phyloP scores from a whole-genome alignment of 306 rosid species.

The Prosopis cineraria region DNA sequence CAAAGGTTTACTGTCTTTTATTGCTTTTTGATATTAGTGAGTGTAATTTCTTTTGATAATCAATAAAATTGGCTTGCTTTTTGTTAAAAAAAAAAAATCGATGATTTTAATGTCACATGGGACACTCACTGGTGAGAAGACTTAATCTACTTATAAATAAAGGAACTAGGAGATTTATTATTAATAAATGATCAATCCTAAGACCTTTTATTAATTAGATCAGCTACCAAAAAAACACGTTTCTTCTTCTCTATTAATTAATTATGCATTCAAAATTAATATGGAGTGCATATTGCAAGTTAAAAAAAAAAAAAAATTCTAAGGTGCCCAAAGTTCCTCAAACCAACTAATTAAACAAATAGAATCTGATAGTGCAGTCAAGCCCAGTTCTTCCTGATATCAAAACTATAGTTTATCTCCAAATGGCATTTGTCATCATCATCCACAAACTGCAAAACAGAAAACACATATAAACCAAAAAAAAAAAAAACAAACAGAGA shows the following conservation, averaged over 20 bases:
- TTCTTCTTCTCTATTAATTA: neutral
- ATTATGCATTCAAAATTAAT: neutral
- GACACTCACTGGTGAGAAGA: too few relatives aligned
- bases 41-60: too few relatives aligned
- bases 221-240: neutral
- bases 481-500: too few relatives aligned
- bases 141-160: too few relatives aligned
- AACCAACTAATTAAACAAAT: neutral
- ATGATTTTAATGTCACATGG: too few relatives aligned
- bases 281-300: neutral
- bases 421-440: constrained; percentile 64
- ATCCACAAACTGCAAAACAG: constrained; percentile 49
- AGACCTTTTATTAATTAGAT: neutral
- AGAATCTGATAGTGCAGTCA: neutral
- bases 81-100: too few relatives aligned
- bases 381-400: constrained; percentile 55
- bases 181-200: neutral
- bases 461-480: too few relatives aligned
- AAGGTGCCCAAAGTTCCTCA: neutral
- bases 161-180: too few relatives aligned
- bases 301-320: neutral
- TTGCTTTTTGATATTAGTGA: too few relatives aligned
- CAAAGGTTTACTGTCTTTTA: too few relatives aligned
- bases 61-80: too few relatives aligned
- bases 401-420: constrained; percentile 64